Conservation (phyloP, 2,329 filamentous ascomycete species). For the Rosellinia necatrix region DNA sequence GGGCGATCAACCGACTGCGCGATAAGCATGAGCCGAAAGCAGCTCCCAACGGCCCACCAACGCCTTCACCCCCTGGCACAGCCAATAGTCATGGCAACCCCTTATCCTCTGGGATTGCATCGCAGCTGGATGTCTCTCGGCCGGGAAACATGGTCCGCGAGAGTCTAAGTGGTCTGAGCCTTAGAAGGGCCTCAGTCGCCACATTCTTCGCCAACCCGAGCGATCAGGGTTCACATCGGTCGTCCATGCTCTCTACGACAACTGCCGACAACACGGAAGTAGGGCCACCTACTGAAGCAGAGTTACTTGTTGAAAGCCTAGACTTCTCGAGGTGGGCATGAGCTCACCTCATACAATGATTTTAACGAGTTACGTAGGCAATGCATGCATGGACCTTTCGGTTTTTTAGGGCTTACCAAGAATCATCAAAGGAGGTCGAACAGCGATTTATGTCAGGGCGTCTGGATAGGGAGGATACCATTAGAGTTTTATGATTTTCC, state of each 20-base stretch:
- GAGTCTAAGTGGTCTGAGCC: slow-evolving; percentile 52
- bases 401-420: slow-evolving; percentile 22
- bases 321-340: slow-evolving; percentile 58
- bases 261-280: slow-evolving; percentile 61
- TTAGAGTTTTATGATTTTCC: slow-evolving; percentile 39
- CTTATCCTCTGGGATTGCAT: slow-evolving; percentile 41
- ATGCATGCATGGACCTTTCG: slow-evolving; percentile 28
- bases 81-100: slow-evolving; percentile 40
- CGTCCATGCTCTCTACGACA: slow-evolving; percentile 60
- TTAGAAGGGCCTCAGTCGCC: slow-evolving; percentile 61
- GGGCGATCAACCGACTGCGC: slow-evolving; percentile 81
- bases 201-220: slow-evolving; percentile 65
- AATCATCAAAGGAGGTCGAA: slow-evolving; percentile 11
- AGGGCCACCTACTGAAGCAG: slow-evolving; percentile 40
- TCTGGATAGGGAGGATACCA: slow-evolving; percentile 46
- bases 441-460: slow-evolving; percentile 35
- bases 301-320: slow-evolving; percentile 51
- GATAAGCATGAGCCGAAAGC: slow-evolving; percentile 64
- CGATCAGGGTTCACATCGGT: slow-evolving; percentile 62
- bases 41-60: slow-evolving; percentile 31
- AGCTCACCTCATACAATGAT: slow-evolving; percentile 15
- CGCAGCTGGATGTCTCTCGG: slow-evolving; percentile 43
- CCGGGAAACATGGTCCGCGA: slow-evolving; percentile 60
- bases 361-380: slow-evolving; percentile 27
- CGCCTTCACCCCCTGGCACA: slow-evolving; percentile 40